Evolutionary conservation across 106 monocot species (phyloP), one percentile per base, ranked within the genome.

Genomic region (Phalaenopsis equestris): DNA sequence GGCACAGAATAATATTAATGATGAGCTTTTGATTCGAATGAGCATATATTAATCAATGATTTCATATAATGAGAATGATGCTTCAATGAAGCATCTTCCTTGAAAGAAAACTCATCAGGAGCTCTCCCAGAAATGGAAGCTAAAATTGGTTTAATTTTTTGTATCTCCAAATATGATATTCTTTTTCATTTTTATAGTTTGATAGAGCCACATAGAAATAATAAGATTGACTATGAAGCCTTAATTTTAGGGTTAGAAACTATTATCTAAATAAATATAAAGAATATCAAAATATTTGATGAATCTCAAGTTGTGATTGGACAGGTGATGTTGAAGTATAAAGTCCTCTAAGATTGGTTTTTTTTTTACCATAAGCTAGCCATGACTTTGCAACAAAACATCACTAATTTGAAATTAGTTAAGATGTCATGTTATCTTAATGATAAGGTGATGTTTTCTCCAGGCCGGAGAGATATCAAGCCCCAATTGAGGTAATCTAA

Each of bases 191-290:
- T 45, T 9, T 73, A 17, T 16, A 4, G 52, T 7, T 38, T 83
- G 11, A 55, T 12, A 36, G 55, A 83, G 1, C 41, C 30, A 2
- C 30, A 38, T 2, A 42, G 56, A 2, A 83, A 83, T n/a, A 79
- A 79, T 42, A 39, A 79, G 21, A 79, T 64, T 1, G 79, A 79
- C n/a, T 77, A 77, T 55, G 68, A 84, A 24, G 47, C 70, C 4
- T n/a, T 19, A 61, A 61, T n/a, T 2, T 1, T 8, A 4, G 3
- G 49, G 1, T 9, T 49, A 4, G 4, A n/a, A 61, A 19, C n/a
- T 18, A 1, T n/a, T 3, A 61, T 61, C n/a, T 6, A 18, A 61
- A 61, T 61, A n/a, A 21, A 61, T 3, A 3, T 61, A 3, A 19
- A 21, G 4, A 4, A 1, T 0, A n/a, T n/a, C 1, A n/a, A 30